These are phyloP conservation scores for Xanthoconium stramineum DNA, from an alignment of 768 basidiomycete genomes.

Conservation along the genomic window DNA sequence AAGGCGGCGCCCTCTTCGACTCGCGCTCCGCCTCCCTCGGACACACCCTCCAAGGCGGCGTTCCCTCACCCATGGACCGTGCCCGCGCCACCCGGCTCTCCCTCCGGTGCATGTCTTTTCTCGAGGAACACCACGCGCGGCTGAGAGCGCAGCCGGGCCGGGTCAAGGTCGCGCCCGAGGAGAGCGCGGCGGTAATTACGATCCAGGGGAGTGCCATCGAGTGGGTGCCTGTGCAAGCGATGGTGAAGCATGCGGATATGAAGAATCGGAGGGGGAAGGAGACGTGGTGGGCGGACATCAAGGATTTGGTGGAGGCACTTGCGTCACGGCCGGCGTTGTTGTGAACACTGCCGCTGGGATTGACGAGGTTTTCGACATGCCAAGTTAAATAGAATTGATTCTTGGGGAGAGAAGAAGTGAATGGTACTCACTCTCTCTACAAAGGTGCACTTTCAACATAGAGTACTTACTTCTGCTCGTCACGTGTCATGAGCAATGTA, in stretches of 20 bases:
- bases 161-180: slow-evolving; percentile 50
- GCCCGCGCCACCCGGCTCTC: slow-evolving; percentile 87
- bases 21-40: slow-evolving; percentile 94
- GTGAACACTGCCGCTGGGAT: slow-evolving; percentile 7
- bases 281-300: slow-evolving; percentile 74
- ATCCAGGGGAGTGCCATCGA: slow-evolving; percentile 78
- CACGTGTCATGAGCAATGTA: too few relatives aligned
- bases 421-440: too few relatives aligned
- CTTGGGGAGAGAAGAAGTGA: too few relatives aligned
- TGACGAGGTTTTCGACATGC: too few relatives aligned
- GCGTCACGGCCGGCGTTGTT: slow-evolving; percentile 61
- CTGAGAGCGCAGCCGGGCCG: slow-evolving; percentile 52
- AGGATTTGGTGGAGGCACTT: slow-evolving; percentile 70
- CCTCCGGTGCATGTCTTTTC: slow-evolving; percentile 90
- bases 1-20: slow-evolving; percentile 90
- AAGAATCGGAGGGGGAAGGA: slow-evolving; percentile 76
- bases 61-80: slow-evolving; percentile 93
- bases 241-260: slow-evolving; percentile 88
- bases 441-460: too few relatives aligned
- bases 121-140: slow-evolving; percentile 73
- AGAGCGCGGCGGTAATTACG: slow-evolving; percentile 86
- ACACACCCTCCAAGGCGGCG: slow-evolving; percentile 94
- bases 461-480: too few relatives aligned
- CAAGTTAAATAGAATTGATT: too few relatives aligned
- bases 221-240: slow-evolving; percentile 83